Evolutionary conservation across 1,284 basidiomycete genomes (phyloP).

Genomic region (Microbotryomycetes sp.): DNA sequence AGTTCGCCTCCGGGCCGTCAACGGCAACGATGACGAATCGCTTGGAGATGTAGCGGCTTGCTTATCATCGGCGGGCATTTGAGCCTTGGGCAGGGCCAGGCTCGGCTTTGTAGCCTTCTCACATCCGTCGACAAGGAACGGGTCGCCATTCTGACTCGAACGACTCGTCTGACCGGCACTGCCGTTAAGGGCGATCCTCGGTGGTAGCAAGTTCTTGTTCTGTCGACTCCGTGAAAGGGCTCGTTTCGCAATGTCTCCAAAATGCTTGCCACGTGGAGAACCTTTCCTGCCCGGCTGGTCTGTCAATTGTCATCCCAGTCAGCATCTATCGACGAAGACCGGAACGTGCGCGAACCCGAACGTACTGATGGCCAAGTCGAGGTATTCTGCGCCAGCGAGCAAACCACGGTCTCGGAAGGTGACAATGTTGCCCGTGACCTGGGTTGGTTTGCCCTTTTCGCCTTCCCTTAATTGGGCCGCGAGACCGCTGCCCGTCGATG

Average conservation of each 20-base stretch:
- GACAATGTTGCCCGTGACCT: constrained; percentile 44
- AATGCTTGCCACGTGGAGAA: constrained; percentile 9
- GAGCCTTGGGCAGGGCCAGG: too few relatives aligned
- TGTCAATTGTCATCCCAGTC: not conserved
- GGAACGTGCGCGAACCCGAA: constrained; percentile 36
- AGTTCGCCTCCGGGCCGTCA: constrained; percentile 38
- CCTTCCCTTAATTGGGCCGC: constrained; percentile 45
- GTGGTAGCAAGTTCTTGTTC: not conserved
- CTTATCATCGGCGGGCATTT: not conserved
- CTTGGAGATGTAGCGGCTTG: not conserved
- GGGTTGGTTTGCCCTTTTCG: constrained; percentile 44
- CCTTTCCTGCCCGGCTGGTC: not conserved
- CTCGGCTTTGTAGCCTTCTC: too few relatives aligned
- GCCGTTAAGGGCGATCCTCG: not conserved
- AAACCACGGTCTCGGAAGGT: constrained; percentile 46
- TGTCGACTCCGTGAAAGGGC: not conserved
- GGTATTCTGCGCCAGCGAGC: constrained; percentile 44
- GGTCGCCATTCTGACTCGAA: too few relatives aligned
- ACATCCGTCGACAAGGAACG: too few relatives aligned
- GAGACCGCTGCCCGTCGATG: constrained; percentile 28
- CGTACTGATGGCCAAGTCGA: constrained; percentile 46
- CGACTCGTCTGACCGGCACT: too few relatives aligned
- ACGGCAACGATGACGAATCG: constrained; percentile 32
- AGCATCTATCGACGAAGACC: too few relatives aligned
- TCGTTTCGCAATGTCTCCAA: not conserved